These are phyloP conservation scores for Zymoseptoria ardabiliae DNA, from an alignment of 2,329 filamentous ascomycete species.

Conservation along the genomic window DNA sequence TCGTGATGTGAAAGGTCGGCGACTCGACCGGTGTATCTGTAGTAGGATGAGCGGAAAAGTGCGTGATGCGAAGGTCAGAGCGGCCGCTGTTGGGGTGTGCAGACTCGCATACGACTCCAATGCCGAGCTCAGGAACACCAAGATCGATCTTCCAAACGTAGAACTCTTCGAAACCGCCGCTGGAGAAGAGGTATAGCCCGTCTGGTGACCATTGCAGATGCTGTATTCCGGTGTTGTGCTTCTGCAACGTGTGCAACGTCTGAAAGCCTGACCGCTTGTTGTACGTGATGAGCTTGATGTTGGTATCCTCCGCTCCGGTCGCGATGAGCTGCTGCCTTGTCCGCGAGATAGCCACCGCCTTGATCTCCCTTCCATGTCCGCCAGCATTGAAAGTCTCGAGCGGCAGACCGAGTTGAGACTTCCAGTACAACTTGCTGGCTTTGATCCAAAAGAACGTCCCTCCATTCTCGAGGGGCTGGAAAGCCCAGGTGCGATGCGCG, in stretches of 20 bases:
- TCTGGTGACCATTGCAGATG: slow-evolving; percentile 64
- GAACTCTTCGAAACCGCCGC: slow-evolving; percentile 81
- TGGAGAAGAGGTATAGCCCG: slow-evolving; percentile 69
- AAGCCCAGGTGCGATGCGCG: slow-evolving; percentile 70
- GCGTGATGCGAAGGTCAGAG: slow-evolving; percentile 70
- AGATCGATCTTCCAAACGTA: slow-evolving; percentile 66
- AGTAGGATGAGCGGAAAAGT: slow-evolving; percentile 55
- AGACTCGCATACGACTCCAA: slow-evolving; percentile 48
- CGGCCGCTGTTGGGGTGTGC: slow-evolving; percentile 44
- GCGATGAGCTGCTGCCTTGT: slow-evolving; percentile 43
- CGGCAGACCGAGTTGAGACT: slow-evolving; percentile 12
- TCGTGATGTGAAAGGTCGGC: slow-evolving; percentile 51
- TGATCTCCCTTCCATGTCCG: slow-evolving; percentile 82
- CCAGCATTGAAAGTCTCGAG: slow-evolving; percentile 53
- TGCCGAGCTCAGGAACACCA: slow-evolving; percentile 41
- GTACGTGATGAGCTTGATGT: slow-evolving; percentile 64
- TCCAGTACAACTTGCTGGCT: slow-evolving; percentile 35
- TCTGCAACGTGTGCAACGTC: slow-evolving; percentile 61
- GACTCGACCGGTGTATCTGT: slow-evolving; percentile 3
- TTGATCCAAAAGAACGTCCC: slow-evolving; percentile 69
- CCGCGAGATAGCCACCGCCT: slow-evolving; percentile 47
- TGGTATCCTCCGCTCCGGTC: slow-evolving; percentile 64
- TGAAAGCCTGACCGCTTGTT: slow-evolving; percentile 23
- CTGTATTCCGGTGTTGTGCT: slow-evolving; percentile 79
- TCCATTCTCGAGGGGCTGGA: slow-evolving; percentile 32